Percentiles rank a stretch among this genome's conserved stretches.
Evolutionary conservation across 1,284 basidiomycete genomes (phyloP).

Genomic region (Cutaneotrichosporon daszewskae): DNA sequence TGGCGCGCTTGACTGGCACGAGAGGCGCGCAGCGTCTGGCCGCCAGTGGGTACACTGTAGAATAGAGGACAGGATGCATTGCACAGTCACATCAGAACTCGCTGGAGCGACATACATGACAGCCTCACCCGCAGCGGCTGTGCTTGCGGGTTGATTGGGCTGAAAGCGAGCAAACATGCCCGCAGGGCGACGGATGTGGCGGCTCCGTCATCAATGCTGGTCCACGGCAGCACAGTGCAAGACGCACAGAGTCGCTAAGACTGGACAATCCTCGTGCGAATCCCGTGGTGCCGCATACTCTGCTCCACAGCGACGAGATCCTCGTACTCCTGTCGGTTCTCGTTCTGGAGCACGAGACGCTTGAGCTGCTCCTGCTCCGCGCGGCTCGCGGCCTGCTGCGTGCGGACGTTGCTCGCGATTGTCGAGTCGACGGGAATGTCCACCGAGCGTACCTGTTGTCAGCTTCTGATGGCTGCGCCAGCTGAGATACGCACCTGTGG

Average conservation of each 20-base stretch:
- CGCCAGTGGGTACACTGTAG: conserved; percentile 3
- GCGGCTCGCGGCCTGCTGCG: conserved; percentile 83
- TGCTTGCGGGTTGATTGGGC: too few species aligned
- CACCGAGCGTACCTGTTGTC: conserved; percentile 65
- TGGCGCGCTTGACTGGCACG: conserved; percentile 4
- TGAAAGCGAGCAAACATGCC: too few species aligned
- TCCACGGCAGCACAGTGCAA: too few species aligned
- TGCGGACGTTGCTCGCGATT: conserved; percentile 79
- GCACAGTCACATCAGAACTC: too few species aligned
- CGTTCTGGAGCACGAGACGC: conserved; percentile 60
- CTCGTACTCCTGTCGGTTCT: conserved; percentile 42
- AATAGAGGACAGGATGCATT: too few species aligned
- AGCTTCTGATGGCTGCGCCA: neutral
- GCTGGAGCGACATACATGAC: too few species aligned
- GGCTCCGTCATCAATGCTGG: too few species aligned
- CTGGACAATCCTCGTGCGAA: conserved; percentile 31
- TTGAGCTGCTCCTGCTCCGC: conserved; percentile 94
- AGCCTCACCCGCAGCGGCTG: too few species aligned
- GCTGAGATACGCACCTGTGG: conserved; percentile 60
- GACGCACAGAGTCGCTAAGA: conserved; percentile 8
- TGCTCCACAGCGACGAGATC: conserved; percentile 28
- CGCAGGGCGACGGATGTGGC: too few species aligned
- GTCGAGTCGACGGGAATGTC: conserved; percentile 80
- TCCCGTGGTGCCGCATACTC: conserved; percentile 30
- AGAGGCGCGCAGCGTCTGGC: conserved; percentile 4